A percentile compares a stretch with the other conserved stretches of the same genome.
These are phyloP conservation scores for Helicostylum pulchrum DNA, from an alignment of 192 early-diverging fungal genomes.

Conservation along the genomic window DNA sequence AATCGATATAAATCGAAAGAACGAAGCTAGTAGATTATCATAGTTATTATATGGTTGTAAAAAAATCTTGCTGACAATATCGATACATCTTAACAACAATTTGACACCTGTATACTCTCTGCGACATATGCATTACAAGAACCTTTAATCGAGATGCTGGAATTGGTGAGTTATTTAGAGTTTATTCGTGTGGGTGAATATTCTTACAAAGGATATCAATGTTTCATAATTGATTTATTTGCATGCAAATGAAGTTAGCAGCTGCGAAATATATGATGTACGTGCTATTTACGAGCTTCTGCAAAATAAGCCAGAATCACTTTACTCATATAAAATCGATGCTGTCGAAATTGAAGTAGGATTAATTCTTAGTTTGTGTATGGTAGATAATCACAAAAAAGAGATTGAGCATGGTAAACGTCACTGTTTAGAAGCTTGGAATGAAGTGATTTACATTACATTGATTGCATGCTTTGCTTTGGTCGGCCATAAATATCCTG, in stretches of 20 bases:
- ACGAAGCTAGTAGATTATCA: constrained; percentile 34
- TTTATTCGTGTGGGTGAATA: constrained; percentile 51
- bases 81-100: neutral
- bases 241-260: constrained; percentile 47
- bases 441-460: constrained; percentile 71
- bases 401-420: constrained; percentile 65
- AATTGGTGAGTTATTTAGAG: constrained; percentile 67
- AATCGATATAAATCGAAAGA: constrained; percentile 35
- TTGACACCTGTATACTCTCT: neutral
- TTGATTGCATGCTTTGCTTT: constrained; percentile 62
- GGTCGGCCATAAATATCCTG: constrained; percentile 56
- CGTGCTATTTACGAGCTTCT: constrained; percentile 63
- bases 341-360: constrained; percentile 54
- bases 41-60: constrained; percentile 38
- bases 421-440: constrained; percentile 79
- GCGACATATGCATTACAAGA: constrained; percentile 42
- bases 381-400: constrained; percentile 65
- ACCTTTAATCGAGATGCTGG: constrained; percentile 69
- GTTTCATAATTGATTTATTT: constrained; percentile 36
- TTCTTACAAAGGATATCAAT: constrained; percentile 21
- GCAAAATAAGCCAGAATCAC: constrained; percentile 1
- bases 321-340: constrained; percentile 39
- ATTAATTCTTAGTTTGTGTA: constrained; percentile 57
- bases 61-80: constrained; percentile 13
- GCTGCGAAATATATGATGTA: constrained; percentile 66